Conservation (phyloP, 495 filamentous ascomycete species). For the Aspergillus mulundensis region DNA sequence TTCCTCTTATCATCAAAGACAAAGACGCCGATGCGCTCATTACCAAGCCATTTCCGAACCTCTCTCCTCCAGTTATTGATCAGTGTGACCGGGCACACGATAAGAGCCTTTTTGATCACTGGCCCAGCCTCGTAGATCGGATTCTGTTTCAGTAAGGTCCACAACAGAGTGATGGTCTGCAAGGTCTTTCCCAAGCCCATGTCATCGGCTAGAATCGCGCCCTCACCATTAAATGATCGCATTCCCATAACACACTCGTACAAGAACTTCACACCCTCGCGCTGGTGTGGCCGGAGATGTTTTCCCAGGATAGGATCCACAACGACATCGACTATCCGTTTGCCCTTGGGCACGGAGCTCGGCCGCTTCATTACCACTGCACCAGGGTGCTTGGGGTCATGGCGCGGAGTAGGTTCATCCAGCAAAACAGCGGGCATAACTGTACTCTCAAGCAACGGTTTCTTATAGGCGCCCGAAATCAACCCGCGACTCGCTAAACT, state of each 20-base stretch:
- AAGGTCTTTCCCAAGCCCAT: slow-evolving; percentile 82
- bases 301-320: slow-evolving; percentile 68
- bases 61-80: slow-evolving; percentile 81
- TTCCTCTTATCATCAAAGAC: slow-evolving; percentile 64
- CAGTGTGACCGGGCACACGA: slow-evolving; percentile 76
- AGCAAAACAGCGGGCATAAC: slow-evolving; percentile 40
- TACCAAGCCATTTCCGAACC: slow-evolving; percentile 76
- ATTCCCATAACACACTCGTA: slow-evolving; percentile 87
- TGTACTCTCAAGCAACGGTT: slow-evolving; percentile 54
- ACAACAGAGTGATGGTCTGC: slow-evolving; percentile 73
- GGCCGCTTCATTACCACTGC: slow-evolving; percentile 71
- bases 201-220: slow-evolving; percentile 76
- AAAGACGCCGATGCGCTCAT: slow-evolving; percentile 72
- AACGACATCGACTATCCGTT: slow-evolving; percentile 73
- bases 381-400: slow-evolving; percentile 57
- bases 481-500: slow-evolving; percentile 21
- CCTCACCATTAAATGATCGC: slow-evolving; percentile 64
- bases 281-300: slow-evolving; percentile 69
- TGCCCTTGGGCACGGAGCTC: slow-evolving; percentile 52
- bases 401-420: slow-evolving; percentile 54
- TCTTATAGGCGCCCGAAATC: slow-evolving; percentile 50
- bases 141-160: slow-evolving; percentile 80
- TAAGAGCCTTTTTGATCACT: slow-evolving; percentile 72
- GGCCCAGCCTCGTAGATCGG: slow-evolving; percentile 58
- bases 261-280: slow-evolving; percentile 71